Conservation (phyloP, 352 stramenopile genomes). For the Pythium monospermum region DNA sequence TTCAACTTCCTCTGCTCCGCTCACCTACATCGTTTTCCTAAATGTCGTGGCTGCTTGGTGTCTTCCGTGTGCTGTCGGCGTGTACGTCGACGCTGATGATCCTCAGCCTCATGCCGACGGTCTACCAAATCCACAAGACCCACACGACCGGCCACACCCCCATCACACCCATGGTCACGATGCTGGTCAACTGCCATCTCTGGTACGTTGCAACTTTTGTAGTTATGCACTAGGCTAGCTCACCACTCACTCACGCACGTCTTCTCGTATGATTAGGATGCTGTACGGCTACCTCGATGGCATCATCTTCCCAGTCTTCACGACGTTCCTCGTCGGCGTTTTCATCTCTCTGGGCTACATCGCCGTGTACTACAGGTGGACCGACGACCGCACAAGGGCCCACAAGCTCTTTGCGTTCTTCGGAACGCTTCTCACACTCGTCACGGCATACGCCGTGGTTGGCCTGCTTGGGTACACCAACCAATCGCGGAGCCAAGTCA, state of each 20-base stretch:
- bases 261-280: slow-evolving; percentile 26
- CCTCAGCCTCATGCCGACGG: slow-evolving; percentile 31
- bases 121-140: slow-evolving; percentile 26
- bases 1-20: neutral
- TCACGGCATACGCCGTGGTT: slow-evolving; percentile 50
- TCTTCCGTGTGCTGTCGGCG: slow-evolving; percentile 31
- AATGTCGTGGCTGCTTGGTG: slow-evolving; percentile 33
- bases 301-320: slow-evolving; percentile 51
- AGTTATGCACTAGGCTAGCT: no score
- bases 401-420: no score
- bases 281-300: slow-evolving; percentile 42
- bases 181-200: slow-evolving; percentile 41
- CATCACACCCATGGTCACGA: slow-evolving; percentile 33
- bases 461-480: slow-evolving; percentile 24
- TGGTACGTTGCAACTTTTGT: no score
- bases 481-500: slow-evolving; percentile 24
- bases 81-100: slow-evolving; percentile 38
- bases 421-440: no score
- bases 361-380: slow-evolving; percentile 35
- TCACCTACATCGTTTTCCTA: neutral
- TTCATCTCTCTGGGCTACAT: slow-evolving; percentile 39
- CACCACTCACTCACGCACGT: no score
- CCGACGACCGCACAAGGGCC: slow-evolving; percentile 22
- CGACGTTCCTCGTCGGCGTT: slow-evolving; percentile 29
- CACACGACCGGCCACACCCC: slow-evolving; percentile 34